Evolutionary conservation across 2,329 filamentous ascomycete species (phyloP).

Genomic region (Diplodia mutila): DNA sequence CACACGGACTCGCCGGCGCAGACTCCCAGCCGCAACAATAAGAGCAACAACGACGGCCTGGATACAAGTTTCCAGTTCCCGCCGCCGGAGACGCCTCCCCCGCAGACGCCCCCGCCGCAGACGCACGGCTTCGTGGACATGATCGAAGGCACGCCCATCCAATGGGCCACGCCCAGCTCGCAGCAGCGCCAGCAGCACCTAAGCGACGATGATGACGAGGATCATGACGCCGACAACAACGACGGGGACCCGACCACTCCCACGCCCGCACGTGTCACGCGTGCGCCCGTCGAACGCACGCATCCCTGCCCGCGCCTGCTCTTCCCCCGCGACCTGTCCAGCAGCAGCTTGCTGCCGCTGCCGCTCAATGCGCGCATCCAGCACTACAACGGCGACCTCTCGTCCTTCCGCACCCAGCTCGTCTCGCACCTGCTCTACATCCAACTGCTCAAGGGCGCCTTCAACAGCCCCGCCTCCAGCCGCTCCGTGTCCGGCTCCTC

Average conservation of each 20-base stretch:
- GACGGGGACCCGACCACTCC: constrained; percentile 2
- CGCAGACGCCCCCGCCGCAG: constrained; percentile 8
- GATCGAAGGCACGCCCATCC: constrained; percentile 21
- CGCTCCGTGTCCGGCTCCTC: background rate
- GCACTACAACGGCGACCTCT: constrained; percentile 35
- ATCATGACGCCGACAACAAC: background rate
- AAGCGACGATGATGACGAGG: background rate
- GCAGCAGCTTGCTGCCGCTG: constrained; percentile 25
- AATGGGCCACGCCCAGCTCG: background rate
- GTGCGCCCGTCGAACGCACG: background rate
- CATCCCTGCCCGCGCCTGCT: constrained; percentile 15
- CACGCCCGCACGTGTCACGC: background rate
- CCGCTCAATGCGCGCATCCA: constrained; percentile 14
- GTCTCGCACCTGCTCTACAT: constrained; percentile 36
- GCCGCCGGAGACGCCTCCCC: background rate
- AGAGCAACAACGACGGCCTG: constrained; percentile 26
- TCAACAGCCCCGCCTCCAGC: constrained; percentile 23
- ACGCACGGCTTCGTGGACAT: constrained; percentile 20
- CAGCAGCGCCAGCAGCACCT: background rate
- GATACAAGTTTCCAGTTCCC: background rate
- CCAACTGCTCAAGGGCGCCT: constrained; percentile 30
- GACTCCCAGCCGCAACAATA: constrained; percentile 22
- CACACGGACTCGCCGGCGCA: constrained; percentile 12
- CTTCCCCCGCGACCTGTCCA: constrained; percentile 16
- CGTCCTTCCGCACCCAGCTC: constrained; percentile 36